A percentile compares a stretch with the other conserved stretches of the same genome.
These are phyloP conservation scores for Clausena lansium DNA, from an alignment of 345 rosid genomes.

Conservation along the genomic window DNA sequence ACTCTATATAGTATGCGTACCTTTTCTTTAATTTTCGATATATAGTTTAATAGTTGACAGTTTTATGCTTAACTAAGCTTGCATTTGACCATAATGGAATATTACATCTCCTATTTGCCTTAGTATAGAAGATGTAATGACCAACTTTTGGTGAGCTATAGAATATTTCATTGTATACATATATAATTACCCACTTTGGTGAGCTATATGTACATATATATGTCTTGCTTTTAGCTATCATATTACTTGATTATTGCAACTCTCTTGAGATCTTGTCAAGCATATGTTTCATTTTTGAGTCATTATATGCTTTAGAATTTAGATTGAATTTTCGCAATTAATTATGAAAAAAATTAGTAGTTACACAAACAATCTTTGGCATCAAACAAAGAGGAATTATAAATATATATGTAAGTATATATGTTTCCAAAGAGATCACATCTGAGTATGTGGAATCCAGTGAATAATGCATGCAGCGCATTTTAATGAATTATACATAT, in stretches of 20 bases:
- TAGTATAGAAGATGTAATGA: not conserved
- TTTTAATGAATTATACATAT: too few relatives aligned
- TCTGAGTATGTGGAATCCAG: too few relatives aligned
- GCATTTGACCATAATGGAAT: too few relatives aligned
- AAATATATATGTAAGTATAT: too few relatives aligned
- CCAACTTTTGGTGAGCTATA: not conserved
- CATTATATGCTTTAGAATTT: not conserved
- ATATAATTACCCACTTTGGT: not conserved
- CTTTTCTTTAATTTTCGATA: not conserved
- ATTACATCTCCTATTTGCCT: not conserved
- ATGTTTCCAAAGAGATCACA: too few relatives aligned
- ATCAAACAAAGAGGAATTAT: too few relatives aligned
- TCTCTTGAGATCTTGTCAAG: not conserved
- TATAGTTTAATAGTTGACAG: not conserved
- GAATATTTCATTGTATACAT: too few relatives aligned
- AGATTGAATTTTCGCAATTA: not conserved
- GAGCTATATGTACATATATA: not conserved
- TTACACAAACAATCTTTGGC: not conserved
- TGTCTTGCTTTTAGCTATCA: too few relatives aligned
- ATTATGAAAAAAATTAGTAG: not conserved
- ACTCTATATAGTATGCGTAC: not conserved
- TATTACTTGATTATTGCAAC: too few relatives aligned
- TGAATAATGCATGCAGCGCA: too few relatives aligned
- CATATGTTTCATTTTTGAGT: not conserved
- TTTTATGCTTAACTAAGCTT: too few relatives aligned